Base-by-base conservation (phyloP, 225 moss, liverwort and hornwort genomes). In the Marchantia polymorpha region DNA sequence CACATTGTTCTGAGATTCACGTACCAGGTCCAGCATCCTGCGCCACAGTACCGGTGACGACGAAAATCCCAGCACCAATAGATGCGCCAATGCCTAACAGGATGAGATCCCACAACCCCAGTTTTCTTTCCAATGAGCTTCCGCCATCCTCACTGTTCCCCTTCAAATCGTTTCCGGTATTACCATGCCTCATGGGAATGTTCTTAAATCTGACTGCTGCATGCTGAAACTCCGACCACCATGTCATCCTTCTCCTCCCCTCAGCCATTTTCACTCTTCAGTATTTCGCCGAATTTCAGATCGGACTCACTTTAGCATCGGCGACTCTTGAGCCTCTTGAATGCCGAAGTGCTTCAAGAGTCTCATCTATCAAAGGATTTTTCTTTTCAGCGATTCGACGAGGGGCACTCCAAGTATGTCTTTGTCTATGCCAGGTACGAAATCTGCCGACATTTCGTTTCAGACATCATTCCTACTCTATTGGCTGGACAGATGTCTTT, bases 51-150 rank as follows among this genome's bases (percentile, higher is more conserved):
- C 97, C 97, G n/a, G 97, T 99, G 10, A 99, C 82, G 13, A 99
- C 97, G 77, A 99, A 99, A 83, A 99, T 99, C 20, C 97, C 97
- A 2, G 97, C 92, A 53, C 97, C 97, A 75, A 99, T 93, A 7
- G 97, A 99, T 7, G 91, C 97, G 55, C 97, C 97, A 74, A 99
- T 90, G 47, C 97, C 97, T 16, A 99, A 67, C 50, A 99, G 80
- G 47, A 95, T 88, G 61, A 99, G 87, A 86, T 99, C 97, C 88
- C 78, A 49, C 20, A 94, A 82, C 56, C 89, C 93, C 85, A 99
- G 85, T 61, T 80, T 89, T 39, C 97, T 90, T 58, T 77, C 69
- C 12, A 27, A 51, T 27, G 77, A 81, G 0, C 74, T 78, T 16
- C 77, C 55, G 0, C 58, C 80, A 2, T 64, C 61, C 8, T 64